Evolutionary conservation across 352 stramenopile genomes (phyloP), one percentile per base, ranked within the genome.

Genomic region (Pythium apleroticum): DNA sequence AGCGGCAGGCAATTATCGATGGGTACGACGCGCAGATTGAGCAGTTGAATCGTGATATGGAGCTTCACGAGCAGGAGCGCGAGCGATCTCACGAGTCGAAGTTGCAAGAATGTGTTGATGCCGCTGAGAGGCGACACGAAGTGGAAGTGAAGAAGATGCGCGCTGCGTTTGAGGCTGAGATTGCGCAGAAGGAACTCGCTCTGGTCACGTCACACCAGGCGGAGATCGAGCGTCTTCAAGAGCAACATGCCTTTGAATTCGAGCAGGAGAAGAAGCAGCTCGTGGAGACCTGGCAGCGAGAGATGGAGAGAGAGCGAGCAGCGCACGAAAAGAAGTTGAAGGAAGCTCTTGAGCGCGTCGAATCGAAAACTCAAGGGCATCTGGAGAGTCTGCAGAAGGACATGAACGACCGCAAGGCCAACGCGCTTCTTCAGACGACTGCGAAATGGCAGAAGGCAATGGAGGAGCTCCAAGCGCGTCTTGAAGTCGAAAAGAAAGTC

Each of bases 381-480:
- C 27, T 90, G 2, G 71, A 73, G 3, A 53, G 55, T 0, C 52
- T 88, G n/a, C 77, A 90, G 43, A 78, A 85, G 35, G 83, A 90
- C 14, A 77, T 89, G 71, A 88, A 76, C 27, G 77, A 90, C 9
- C 71, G 79, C 1, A 90, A 89, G 59, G 77, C 73, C 0, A 67
- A 74, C 15, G 78, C 83, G 1, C 59, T 91, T 0, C 65, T 91
- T n/a, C 75, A 91, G 33, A 85, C 73, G 17, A 90, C 83, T 0
- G 74, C 72, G 0, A 91, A 91, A 52, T 91, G 83, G 80, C 83
- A 93, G 52, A 76, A 76, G 30, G 77, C 80, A 4, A 76, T 90
- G 49, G 72, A 89, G 39, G 85, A 91, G 22, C 66, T 90, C 6
- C 80, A 91, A 37, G 77, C 79, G 52, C 74, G 85, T 6, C 57